Evolutionary conservation across 1,284 basidiomycete species (phyloP).

Genomic region (Macrocystidia cucumis): DNA sequence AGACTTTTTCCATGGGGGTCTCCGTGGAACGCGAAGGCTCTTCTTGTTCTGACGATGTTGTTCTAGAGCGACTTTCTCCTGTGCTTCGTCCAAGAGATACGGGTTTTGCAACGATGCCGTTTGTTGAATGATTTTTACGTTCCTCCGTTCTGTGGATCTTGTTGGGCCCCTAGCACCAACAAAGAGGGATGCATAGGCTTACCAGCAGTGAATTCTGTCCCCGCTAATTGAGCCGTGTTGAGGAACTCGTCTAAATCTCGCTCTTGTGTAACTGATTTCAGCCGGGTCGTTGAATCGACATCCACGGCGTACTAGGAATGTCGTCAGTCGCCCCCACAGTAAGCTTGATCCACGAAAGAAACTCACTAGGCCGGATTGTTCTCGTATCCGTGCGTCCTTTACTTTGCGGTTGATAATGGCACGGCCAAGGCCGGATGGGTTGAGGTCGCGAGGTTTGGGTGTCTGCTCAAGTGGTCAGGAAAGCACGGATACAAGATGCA

Average conservation of each 20-base stretch:
- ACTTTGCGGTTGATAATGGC: conserved; percentile 87
- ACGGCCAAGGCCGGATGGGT: conserved; percentile 77
- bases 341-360: conserved; percentile 40
- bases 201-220: conserved; percentile 97
- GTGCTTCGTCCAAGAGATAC: conserved; percentile 78
- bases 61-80: conserved; percentile 70
- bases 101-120: conserved; percentile 69
- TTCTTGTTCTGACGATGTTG: conserved; percentile 71
- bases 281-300: conserved; percentile 56
- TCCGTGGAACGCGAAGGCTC: conserved; percentile 75
- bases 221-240: conserved; percentile 91
- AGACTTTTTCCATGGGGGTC: conserved; percentile 79
- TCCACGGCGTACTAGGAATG: conserved; percentile 70
- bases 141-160: conserved; percentile 67
- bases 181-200: conserved; percentile 33
- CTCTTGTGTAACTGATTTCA: conserved; percentile 95
- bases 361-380: conserved; percentile 72
- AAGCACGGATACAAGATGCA: not conserved
- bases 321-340: conserved; percentile 1
- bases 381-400: conserved; percentile 70
- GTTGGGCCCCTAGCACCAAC: conserved; percentile 8
- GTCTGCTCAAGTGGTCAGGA: conserved; percentile 28
- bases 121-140: conserved; percentile 84
- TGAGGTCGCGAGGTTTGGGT: conserved; percentile 45
- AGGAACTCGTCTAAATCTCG: conserved; percentile 94